Percentiles rank a stretch among this genome's conserved stretches.
phyloP scores from a whole-genome alignment of 108 stramenopile genomes.

The Cylindrotheca closterium region DNA sequence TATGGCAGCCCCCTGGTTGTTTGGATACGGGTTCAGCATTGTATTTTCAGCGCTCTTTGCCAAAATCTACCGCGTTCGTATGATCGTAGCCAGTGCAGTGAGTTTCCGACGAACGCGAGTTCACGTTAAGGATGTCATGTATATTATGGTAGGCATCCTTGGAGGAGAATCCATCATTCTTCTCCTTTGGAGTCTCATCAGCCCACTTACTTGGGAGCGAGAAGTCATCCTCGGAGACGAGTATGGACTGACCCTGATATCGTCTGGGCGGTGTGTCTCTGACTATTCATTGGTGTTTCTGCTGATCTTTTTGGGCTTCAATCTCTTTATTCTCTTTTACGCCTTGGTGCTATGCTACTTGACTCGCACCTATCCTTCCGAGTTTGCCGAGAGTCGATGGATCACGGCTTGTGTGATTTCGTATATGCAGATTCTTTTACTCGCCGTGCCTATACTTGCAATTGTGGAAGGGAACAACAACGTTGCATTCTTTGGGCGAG shows the following conservation, averaged over 20 bases:
- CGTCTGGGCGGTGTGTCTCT: conserved; percentile 21
- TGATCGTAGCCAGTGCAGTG: conserved; percentile 23
- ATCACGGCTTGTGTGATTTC: conserved; percentile 40
- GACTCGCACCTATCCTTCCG: conserved; percentile 29
- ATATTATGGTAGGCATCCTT: conserved; percentile 24
- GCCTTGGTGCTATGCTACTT: conserved; percentile 31
- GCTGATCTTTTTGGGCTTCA: conserved; percentile 17
- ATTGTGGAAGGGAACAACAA: conserved; percentile 31
- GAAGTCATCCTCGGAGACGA: conserved; percentile 14
- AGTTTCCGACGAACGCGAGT: conserved; percentile 23
- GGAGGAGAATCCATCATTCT: conserved; percentile 20
- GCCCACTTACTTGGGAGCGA: conserved; percentile 28
- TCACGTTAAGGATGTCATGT: conserved; percentile 19
- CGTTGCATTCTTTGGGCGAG: conserved; percentile 36
- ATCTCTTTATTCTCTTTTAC: conserved; percentile 25
- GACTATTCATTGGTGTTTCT: conserved; percentile 22
- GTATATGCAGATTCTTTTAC: conserved; percentile 43
- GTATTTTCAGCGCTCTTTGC: conserved; percentile 29
- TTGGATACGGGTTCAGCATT: conserved; percentile 30
- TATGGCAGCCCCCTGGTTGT: conserved; percentile 42
- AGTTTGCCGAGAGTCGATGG: conserved; percentile 43
- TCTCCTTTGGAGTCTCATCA: conserved; percentile 21
- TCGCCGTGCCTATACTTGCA: conserved; percentile 39
- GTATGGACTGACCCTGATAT: conserved; percentile 18
- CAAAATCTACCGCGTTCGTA: conserved; percentile 32